phyloP scores from a whole-genome alignment of 208 protist species.

The Wallacemonas sp. region DNA sequence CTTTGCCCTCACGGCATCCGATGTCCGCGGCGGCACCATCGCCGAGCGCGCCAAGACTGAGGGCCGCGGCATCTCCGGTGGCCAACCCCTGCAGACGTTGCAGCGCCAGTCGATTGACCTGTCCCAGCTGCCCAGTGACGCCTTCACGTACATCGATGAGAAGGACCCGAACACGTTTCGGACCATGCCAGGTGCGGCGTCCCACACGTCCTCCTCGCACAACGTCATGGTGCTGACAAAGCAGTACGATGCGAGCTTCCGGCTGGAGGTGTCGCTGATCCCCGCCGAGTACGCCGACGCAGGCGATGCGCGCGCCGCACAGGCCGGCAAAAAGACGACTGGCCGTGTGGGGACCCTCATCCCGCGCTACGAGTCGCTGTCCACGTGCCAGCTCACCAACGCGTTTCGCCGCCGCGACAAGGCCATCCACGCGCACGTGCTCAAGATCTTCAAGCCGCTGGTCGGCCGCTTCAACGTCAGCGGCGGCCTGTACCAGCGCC shows the following conservation, averaged over 20 bases:
- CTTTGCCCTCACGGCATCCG: constrained; percentile 36
- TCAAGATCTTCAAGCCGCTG: constrained; percentile 45
- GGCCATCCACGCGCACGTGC: constrained; percentile 46
- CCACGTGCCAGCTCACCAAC: constrained; percentile 82
- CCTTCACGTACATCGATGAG: constrained; percentile 45
- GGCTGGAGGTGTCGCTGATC: constrained; percentile 73
- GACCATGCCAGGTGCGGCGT: no score
- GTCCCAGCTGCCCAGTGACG: constrained; percentile 37
- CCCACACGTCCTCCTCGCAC: constrained; percentile 16
- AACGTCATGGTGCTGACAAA: constrained; percentile 81
- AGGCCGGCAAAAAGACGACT: background rate
- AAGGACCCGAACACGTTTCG: constrained; percentile 35
- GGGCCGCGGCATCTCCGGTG: constrained; percentile 42
- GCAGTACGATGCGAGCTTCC: constrained; percentile 66
- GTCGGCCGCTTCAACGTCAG: constrained; percentile 44
- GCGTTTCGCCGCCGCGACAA: constrained; percentile 71
- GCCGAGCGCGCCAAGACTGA: constrained; percentile 41
- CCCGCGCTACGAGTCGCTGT: constrained; percentile 46
- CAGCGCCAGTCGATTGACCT: constrained; percentile 50
- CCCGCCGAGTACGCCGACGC: constrained; percentile 26
- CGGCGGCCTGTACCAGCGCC: constrained; percentile 47
- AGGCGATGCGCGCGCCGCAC: constrained; percentile 9
- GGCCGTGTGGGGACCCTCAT: constrained; percentile 22
- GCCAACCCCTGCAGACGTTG: constrained; percentile 23
- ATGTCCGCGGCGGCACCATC: constrained; percentile 33